A percentile compares a stretch with the other conserved stretches of the same genome.
phyloP scores from a whole-genome alignment of 129 eudicot genomes.

The Pulicaria dysenterica region DNA sequence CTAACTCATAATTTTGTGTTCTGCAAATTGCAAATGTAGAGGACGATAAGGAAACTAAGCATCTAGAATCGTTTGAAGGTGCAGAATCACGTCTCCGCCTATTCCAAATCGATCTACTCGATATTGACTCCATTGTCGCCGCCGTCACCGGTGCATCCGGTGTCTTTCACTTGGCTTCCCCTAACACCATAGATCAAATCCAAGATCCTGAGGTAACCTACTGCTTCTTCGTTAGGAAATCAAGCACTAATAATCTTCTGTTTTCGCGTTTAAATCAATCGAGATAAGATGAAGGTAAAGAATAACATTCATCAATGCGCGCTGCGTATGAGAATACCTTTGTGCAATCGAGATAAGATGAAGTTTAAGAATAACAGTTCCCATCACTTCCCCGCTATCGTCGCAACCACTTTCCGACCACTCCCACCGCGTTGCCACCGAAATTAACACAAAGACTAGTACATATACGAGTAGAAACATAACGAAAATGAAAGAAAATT shows the following conservation, averaged over 20 bases:
- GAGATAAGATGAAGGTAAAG: too few relatives aligned
- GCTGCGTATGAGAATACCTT: too few relatives aligned
- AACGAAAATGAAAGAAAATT: too few relatives aligned
- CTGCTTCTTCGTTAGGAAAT: background rate
- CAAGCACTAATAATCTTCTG: background rate
- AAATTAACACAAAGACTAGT: too few relatives aligned
- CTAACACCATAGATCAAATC: conserved; percentile 64
- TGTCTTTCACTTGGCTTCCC: conserved; percentile 86
- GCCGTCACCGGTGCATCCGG: conserved; percentile 68
- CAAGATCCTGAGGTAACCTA: conserved; percentile 63
- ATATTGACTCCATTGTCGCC: conserved; percentile 65
- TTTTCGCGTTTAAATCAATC: too few relatives aligned
- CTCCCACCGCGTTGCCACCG: too few relatives aligned
- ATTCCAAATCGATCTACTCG: conserved; percentile 78
- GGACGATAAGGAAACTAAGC: conserved; percentile 81
- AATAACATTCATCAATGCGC: too few relatives aligned
- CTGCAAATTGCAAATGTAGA: conserved; percentile 32
- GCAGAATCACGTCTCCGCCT: conserved; percentile 72
- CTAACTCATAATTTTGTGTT: background rate
- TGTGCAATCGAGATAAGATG: too few relatives aligned
- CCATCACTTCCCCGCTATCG: too few relatives aligned
- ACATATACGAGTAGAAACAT: too few relatives aligned
- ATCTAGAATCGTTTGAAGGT: conserved; percentile 61
- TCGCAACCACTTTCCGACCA: too few relatives aligned
- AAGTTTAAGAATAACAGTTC: too few relatives aligned